These are phyloP conservation scores for Torulaspora maleeae DNA, from an alignment of 805 yeast species.

Conservation along the genomic window DNA sequence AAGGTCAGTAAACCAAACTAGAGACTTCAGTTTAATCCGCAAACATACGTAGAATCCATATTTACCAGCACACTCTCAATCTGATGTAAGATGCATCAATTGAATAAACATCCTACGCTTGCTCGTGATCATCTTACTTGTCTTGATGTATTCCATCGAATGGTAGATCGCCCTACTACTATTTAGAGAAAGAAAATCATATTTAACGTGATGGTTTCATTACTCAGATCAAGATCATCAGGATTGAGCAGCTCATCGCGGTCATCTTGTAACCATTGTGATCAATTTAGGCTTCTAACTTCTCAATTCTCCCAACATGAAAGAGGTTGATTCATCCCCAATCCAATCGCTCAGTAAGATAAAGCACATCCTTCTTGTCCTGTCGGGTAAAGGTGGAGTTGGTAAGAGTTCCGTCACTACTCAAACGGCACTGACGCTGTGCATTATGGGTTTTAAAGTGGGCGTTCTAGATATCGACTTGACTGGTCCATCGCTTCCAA, in stretches of 20 bases:
- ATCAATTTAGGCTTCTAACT: neutral
- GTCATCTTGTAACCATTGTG: neutral
- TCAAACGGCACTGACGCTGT: conserved; percentile 82
- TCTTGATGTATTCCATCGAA: neutral
- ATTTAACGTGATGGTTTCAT: neutral
- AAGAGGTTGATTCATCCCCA: conserved; percentile 10
- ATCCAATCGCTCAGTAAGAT: conserved; percentile 45
- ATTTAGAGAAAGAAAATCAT: conserved; percentile 2
- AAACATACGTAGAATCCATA: conserved; percentile 5
- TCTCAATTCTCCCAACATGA: conserved; percentile 1
- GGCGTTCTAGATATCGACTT: conserved; percentile 93
- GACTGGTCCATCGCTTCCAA: conserved; percentile 93
- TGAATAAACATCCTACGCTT: neutral
- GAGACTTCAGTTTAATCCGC: neutral
- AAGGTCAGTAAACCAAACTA: neutral
- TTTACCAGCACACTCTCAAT: neutral
- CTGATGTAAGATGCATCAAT: neutral
- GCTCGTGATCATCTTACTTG: neutral
- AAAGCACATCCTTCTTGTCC: conserved; percentile 71
- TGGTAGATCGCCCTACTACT: neutral
- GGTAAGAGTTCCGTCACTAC: conserved; percentile 96
- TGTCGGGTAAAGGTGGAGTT: conserved; percentile 96
- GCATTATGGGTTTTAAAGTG: conserved; percentile 66
- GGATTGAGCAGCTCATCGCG: neutral
- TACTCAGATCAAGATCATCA: neutral